Base-by-base conservation (phyloP, 495 filamentous ascomycete genomes). In the Aspergillus baeticus region DNA sequence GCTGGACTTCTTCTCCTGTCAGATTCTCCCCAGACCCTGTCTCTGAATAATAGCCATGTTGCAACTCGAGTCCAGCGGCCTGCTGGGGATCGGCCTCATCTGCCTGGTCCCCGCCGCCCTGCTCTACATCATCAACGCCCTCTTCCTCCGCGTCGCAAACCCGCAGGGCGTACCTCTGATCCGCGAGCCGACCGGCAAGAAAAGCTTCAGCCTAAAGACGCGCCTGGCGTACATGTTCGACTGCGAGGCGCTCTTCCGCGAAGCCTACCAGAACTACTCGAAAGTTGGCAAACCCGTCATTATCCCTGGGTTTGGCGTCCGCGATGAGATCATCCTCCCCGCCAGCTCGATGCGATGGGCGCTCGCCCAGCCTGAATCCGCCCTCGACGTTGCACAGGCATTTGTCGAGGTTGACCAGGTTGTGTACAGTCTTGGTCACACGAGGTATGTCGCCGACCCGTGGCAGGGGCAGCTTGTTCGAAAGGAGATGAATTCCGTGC, bases 241-340 rank as follows among this genome's bases (percentile, higher is more conserved):
- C 42, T 54, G 51, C 31, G 51, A 54, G 31, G 21, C 51, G 17
- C 38, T 54, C 11, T 54, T 46, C 33, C 41, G 41, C 20, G 51
- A 54, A 14, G 51, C 51, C 18, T 45, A 54, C 42, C 29, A 46
- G 6, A 1, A 38, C 3, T 50, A 50, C 47, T 18, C 34, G 7
- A 50, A 50, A 14, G 2, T 26, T 5, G 70, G 67, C 44, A 63
- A 62, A 39, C 48, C 74, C 3, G 67, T 73, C 15, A 29, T 76
- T 22, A 14, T 74, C 11, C 74, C 74, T 3, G 63, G 67, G 1
- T 43, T 71, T 34, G 70, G 66, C 15, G 59, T 68, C 17, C 63
- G 64, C 33, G 36, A 65, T 31, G 66, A 73, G 49, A 21, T 78
- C 22, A 61, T 78, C 31, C 38, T 67, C 13, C 67, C 67, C 15